phyloP scores from a whole-genome alignment of 768 basidiomycete genomes.

The Cyathus striatus region DNA sequence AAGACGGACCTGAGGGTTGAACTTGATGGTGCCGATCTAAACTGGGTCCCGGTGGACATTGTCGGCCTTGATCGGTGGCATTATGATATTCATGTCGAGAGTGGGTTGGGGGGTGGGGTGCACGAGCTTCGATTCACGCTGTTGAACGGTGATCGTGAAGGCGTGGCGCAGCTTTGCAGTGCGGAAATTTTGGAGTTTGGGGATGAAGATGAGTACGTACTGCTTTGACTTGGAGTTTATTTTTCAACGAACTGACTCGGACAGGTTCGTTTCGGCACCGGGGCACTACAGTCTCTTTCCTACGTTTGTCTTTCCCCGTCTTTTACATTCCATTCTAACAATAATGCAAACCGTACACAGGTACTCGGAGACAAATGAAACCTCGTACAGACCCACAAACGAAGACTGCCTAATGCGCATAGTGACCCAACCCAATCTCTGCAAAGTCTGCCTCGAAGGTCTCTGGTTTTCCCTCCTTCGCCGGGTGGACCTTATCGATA shows the following conservation, averaged over 20 bases:
- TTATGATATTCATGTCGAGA: conserved; percentile 51
- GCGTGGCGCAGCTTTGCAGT: conserved; percentile 70
- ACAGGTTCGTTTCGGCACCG: conserved; percentile 53
- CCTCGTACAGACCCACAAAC: conserved; percentile 77
- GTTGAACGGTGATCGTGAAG: conserved; percentile 38
- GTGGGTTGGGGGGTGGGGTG: conserved; percentile 36
- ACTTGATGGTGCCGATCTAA: conserved; percentile 56
- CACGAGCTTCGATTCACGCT: conserved; percentile 61
- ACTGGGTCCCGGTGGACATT: conserved; percentile 49
- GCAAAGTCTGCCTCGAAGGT: conserved; percentile 68
- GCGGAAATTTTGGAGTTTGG: conserved; percentile 74
- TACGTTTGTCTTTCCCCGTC: conserved; percentile 43
- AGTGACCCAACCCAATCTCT: conserved; percentile 67
- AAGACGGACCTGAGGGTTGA: conserved; percentile 47
- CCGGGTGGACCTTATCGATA: conserved; percentile 59
- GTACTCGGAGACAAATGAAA: conserved; percentile 58
- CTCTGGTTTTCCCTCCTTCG: conserved; percentile 66
- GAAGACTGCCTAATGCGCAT: conserved; percentile 80
- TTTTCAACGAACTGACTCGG: not conserved
- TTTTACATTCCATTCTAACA: not conserved
- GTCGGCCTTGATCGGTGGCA: conserved; percentile 75
- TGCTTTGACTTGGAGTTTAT: not conserved
- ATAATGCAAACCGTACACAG: conserved; percentile 23
- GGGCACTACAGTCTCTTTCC: conserved; percentile 68
- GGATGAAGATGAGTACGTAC: conserved; percentile 48